Evolutionary conservation across 495 filamentous ascomycete genomes (phyloP).

Genomic region (Penicillium robsamsonii): DNA sequence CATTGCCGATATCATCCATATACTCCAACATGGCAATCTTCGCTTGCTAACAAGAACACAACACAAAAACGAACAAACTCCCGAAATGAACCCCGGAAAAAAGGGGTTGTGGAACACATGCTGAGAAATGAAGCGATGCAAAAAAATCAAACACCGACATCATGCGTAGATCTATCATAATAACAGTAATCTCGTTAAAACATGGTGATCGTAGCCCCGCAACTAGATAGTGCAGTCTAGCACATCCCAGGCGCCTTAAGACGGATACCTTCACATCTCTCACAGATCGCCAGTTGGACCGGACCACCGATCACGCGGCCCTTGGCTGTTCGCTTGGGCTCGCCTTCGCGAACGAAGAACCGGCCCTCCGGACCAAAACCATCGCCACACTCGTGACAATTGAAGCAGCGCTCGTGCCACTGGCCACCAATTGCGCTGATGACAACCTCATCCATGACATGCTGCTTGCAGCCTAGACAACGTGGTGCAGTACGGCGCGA

Average conservation of each 20-base stretch:
- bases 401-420: constrained; percentile 93
- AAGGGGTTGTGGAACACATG: constrained; percentile 3
- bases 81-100: constrained; percentile 3
- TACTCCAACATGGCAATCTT: constrained; percentile 10
- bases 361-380: constrained; percentile 59
- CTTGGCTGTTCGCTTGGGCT: constrained; percentile 50
- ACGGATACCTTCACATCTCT: constrained; percentile 61
- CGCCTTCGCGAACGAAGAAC: constrained; percentile 61
- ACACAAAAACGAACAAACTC: constrained; percentile 1
- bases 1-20: constrained; percentile 13
- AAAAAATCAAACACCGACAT: constrained; percentile 14
- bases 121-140: constrained; percentile 12
- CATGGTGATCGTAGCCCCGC: constrained; percentile 3
- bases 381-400: constrained; percentile 67
- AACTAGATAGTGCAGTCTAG: constrained; percentile 22
- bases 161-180: constrained; percentile 24
- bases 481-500: constrained; percentile 84
- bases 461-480: constrained; percentile 79
- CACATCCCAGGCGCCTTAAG: constrained; percentile 53
- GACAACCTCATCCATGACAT: constrained; percentile 83
- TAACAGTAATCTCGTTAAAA: constrained; percentile 23
- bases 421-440: constrained; percentile 83
- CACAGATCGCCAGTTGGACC: constrained; percentile 57
- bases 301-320: constrained; percentile 49
- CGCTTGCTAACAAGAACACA: constrained; percentile 10